Conservation (phyloP, 2,329 filamentous ascomycete species). For the Teratosphaeria destructans region DNA sequence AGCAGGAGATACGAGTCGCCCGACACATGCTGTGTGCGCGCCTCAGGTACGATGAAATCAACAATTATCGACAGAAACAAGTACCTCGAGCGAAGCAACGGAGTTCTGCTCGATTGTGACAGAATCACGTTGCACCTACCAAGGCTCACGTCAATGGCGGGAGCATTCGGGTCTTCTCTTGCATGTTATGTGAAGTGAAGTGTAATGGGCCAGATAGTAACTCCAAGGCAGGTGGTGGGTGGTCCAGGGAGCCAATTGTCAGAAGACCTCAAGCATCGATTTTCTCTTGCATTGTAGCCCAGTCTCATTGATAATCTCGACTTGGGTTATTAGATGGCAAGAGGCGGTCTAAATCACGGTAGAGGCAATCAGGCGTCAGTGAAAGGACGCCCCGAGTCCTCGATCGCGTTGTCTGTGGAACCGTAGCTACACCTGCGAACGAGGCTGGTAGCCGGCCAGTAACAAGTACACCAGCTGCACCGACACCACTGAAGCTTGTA, state of each 20-base stretch:
- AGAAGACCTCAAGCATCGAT: constrained; percentile 31
- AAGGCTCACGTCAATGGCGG: background rate
- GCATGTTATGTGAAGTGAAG: background rate
- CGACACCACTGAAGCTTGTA: background rate
- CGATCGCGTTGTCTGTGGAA: background rate
- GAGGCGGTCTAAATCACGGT: constrained; percentile 35
- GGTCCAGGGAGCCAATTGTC: constrained; percentile 12
- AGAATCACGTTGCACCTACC: background rate
- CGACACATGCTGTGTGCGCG: background rate
- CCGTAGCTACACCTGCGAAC: background rate
- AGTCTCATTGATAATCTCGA: constrained; percentile 40
- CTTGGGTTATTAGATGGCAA: constrained; percentile 61
- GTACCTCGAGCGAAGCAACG: background rate
- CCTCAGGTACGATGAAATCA: background rate
- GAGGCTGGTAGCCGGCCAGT: background rate
- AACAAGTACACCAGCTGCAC: background rate
- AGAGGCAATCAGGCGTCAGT: background rate
- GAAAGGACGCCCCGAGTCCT: background rate
- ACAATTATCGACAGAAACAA: background rate
- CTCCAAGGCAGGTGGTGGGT: background rate
- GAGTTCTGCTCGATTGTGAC: background rate
- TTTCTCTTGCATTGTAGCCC: constrained; percentile 65
- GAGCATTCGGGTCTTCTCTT: background rate
- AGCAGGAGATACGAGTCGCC: background rate
- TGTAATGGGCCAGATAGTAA: background rate